Evolutionary conservation across 305 asterid genomes (phyloP).

Genomic region (Andrographis paniculata): DNA sequence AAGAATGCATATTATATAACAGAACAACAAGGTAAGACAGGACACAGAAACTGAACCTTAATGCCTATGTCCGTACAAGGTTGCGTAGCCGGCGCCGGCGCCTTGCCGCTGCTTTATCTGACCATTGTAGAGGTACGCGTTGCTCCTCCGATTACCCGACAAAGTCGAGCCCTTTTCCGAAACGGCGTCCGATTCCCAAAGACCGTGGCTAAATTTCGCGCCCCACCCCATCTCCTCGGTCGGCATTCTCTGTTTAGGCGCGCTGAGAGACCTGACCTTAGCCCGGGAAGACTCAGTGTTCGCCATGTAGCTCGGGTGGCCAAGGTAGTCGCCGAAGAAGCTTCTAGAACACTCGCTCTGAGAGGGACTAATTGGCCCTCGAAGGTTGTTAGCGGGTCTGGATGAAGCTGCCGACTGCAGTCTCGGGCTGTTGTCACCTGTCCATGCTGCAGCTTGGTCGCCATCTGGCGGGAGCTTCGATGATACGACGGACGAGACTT

Average conservation of each 20-base stretch:
- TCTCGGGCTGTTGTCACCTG: conserved; percentile 44
- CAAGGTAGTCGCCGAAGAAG: conserved; percentile 40
- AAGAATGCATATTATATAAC: conserved; percentile 10
- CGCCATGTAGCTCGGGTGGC: conserved; percentile 79
- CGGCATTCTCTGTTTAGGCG: conserved; percentile 68
- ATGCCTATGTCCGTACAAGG: conserved; percentile 25
- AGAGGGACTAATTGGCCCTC: conserved; percentile 41
- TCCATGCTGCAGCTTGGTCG: conserved; percentile 33
- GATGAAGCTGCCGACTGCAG: conserved; percentile 34
- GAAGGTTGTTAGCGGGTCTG: conserved; percentile 34
- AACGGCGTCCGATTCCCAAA: conserved; percentile 41
- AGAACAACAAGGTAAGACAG: background rate
- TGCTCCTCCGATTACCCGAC: conserved; percentile 30
- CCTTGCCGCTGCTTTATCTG: conserved; percentile 34
- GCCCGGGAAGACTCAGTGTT: conserved; percentile 74
- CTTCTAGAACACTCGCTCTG: conserved; percentile 56
- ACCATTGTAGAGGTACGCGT: conserved; percentile 28
- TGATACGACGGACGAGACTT: conserved; percentile 38
- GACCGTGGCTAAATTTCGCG: conserved; percentile 21
- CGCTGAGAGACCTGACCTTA: conserved; percentile 82
- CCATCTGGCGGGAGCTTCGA: conserved; percentile 26
- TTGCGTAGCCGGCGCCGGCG: conserved; percentile 19
- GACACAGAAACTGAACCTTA: conserved; percentile 28
- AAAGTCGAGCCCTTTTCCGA: conserved; percentile 49
- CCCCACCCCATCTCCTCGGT: conserved; percentile 28